Conservation (phyloP, 305 asterid species). For the Fraxinus ornus region DNA sequence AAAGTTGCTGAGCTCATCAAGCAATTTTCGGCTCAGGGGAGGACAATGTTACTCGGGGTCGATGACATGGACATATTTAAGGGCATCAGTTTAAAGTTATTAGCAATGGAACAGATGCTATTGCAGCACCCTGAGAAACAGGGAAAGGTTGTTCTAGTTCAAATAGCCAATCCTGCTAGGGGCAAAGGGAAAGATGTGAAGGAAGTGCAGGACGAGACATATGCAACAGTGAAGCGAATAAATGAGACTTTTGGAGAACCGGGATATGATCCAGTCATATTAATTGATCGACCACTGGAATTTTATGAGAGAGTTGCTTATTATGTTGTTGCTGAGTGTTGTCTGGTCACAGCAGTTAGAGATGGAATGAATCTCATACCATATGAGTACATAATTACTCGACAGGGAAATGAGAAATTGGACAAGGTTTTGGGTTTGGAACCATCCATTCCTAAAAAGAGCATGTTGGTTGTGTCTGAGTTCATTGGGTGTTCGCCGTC, state of each 20-base stretch:
- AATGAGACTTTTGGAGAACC: conserved; percentile 67
- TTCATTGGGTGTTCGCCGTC: conserved; percentile 87
- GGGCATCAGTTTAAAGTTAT: conserved; percentile 73
- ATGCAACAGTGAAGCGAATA: conserved; percentile 62
- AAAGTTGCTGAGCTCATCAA: conserved; percentile 63
- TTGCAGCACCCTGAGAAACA: conserved; percentile 72
- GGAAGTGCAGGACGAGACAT: conserved; percentile 75
- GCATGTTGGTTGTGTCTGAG: conserved; percentile 89
- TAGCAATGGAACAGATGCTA: conserved; percentile 83
- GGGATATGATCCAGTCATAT: conserved; percentile 69
- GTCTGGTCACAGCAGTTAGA: conserved; percentile 88
- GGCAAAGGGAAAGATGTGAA: conserved; percentile 78
- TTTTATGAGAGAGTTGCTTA: conserved; percentile 76
- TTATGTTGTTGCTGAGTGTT: conserved; percentile 74
- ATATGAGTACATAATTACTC: conserved; percentile 70
- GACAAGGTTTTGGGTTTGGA: conserved; percentile 55
- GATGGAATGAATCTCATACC: conserved; percentile 95
- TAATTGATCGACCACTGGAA: conserved; percentile 66
- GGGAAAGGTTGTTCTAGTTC: conserved; percentile 81
- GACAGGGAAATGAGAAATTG: conserved; percentile 68
- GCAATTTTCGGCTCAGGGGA: conserved; percentile 54
- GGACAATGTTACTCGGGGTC: conserved; percentile 72
- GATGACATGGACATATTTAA: conserved; percentile 92
- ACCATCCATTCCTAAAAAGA: conserved; percentile 50
- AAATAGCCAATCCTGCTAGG: conserved; percentile 86